These are phyloP conservation scores for Aureobasidium uvarum DNA, from an alignment of 2,329 filamentous ascomycete genomes.

Conservation along the genomic window DNA sequence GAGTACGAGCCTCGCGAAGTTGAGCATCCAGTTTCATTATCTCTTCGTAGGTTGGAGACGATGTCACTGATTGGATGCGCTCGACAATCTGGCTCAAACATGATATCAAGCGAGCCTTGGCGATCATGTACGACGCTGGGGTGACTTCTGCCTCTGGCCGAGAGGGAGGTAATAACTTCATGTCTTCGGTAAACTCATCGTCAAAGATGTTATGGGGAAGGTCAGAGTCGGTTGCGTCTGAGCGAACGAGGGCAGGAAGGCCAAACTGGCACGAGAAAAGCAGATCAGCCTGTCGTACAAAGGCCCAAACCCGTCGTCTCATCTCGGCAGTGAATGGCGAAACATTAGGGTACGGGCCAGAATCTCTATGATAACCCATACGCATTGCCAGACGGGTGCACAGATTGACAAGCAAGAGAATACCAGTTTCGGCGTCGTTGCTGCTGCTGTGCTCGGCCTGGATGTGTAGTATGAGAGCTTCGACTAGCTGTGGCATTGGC, in stretches of 20 bases:
- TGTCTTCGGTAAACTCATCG: slow-evolving; percentile 71
- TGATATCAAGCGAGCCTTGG: slow-evolving; percentile 65
- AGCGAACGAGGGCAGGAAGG: slow-evolving; percentile 64
- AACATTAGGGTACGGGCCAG: slow-evolving; percentile 69
- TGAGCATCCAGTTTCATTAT: slow-evolving; percentile 60
- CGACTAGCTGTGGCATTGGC: slow-evolving; percentile 70
- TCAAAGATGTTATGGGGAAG: slow-evolving; percentile 77
- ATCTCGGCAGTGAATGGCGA: slow-evolving; percentile 74
- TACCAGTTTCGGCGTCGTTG: slow-evolving; percentile 68
- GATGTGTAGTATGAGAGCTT: slow-evolving; percentile 72
- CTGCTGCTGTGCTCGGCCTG: slow-evolving; percentile 72
- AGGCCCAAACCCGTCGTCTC: slow-evolving; percentile 62
- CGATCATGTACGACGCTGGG: slow-evolving; percentile 75
- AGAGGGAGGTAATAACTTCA: slow-evolving; percentile 64
- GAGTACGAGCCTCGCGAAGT: slow-evolving; percentile 57
- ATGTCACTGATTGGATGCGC: slow-evolving; percentile 60
- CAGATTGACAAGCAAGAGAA: slow-evolving; percentile 61
- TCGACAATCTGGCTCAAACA: slow-evolving; percentile 72
- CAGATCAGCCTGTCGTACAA: slow-evolving; percentile 70
- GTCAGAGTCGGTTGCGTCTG: slow-evolving; percentile 71
- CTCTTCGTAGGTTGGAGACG: slow-evolving; percentile 58
- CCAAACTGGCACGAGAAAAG: slow-evolving; percentile 73
- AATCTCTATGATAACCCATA: slow-evolving; percentile 77
- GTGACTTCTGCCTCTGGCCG: slow-evolving; percentile 69
- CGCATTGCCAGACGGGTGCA: slow-evolving; percentile 64